Percentiles rank a stretch among this genome's conserved stretches.
Conservation (phyloP, 345 rosid genomes). For the Eucalyptus melliodora region DNA sequence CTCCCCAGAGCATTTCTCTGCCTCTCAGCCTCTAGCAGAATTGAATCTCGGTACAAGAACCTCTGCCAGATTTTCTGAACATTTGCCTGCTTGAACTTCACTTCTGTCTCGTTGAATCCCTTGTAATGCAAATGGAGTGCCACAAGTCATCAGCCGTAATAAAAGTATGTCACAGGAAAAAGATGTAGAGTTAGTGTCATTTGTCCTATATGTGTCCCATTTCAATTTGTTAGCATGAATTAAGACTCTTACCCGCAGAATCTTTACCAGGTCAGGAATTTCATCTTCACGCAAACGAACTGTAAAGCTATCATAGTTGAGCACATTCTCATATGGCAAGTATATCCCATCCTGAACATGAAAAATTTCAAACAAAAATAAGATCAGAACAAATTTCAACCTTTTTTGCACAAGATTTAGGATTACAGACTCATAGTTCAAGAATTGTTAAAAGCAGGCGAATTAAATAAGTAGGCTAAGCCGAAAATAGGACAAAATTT, state of each 20-base stretch:
- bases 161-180: background rate
- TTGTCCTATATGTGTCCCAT: background rate
- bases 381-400: background rate
- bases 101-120: constrained; percentile 72
- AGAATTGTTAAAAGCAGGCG: background rate
- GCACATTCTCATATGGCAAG: constrained; percentile 88
- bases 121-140: background rate
- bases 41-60: constrained; percentile 67
- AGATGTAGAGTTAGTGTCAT: background rate
- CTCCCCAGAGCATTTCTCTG: constrained; percentile 34
- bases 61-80: constrained; percentile 86
- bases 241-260: constrained; percentile 57
- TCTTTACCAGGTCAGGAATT: constrained; percentile 75
- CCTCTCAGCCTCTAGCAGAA: constrained; percentile 85
- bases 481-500: background rate
- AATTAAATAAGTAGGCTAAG: background rate
- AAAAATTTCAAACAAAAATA: constrained; percentile 2
- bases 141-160: background rate
- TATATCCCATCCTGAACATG: constrained; percentile 77
- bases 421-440: background rate
- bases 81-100: constrained; percentile 47
- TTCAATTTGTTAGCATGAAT: background rate
- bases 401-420: background rate
- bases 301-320: constrained; percentile 91
- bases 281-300: constrained; percentile 75